Evolutionary conservation across 805 yeast genomes (phyloP).

Genomic region (Clavispora vitiphila): DNA sequence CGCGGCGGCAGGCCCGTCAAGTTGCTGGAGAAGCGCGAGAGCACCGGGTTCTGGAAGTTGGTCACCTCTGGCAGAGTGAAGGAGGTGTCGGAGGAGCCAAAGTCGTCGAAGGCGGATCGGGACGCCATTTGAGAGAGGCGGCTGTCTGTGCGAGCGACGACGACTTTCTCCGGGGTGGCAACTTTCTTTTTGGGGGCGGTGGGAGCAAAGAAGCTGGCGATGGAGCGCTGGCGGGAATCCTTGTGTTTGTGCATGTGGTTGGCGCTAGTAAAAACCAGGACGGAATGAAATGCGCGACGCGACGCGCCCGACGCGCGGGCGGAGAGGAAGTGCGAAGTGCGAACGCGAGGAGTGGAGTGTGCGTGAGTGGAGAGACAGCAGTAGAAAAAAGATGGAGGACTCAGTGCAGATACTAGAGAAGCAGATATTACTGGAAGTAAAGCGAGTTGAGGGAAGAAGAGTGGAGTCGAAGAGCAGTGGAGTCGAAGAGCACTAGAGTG

Average conservation of each 20-base stretch:
- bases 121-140: constrained; percentile 5
- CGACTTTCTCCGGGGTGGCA: constrained; percentile 3
- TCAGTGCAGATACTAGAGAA: too few relatives aligned
- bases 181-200: constrained; percentile 1
- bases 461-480: too few relatives aligned
- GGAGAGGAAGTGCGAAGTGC: not conserved
- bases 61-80: constrained; percentile 33
- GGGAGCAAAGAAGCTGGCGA: constrained; percentile 24
- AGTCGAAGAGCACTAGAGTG: too few relatives aligned
- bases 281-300: not conserved
- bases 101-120: constrained; percentile 15
- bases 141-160: constrained; percentile 1
- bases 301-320: not conserved
- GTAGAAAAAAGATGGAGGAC: too few relatives aligned
- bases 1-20: constrained; percentile 15
- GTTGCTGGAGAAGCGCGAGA: constrained; percentile 11
- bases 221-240: constrained; percentile 19
- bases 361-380: too few relatives aligned
- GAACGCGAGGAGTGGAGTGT: too few relatives aligned
- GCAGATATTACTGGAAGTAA: too few relatives aligned
- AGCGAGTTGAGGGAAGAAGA: too few relatives aligned
- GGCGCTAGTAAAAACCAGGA: not conserved
- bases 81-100: constrained; percentile 27
- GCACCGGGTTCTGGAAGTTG: constrained; percentile 32
- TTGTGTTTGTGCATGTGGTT: constrained; percentile 1